These are phyloP conservation scores for Physcia stellaris DNA, from an alignment of 495 filamentous ascomycete species.

Conservation along the genomic window DNA sequence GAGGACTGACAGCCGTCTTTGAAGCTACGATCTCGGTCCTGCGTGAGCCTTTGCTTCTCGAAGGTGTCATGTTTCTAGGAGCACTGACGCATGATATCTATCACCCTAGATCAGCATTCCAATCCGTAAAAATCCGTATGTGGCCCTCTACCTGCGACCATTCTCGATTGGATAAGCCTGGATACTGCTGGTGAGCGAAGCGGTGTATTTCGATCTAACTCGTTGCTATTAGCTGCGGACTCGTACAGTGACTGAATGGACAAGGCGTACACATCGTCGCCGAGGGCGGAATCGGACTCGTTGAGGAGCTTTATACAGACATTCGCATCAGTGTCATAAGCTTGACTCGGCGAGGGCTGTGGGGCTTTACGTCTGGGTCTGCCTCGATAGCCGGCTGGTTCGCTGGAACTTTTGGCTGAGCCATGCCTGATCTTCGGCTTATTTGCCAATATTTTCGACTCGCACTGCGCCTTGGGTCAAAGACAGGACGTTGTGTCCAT, in stretches of 20 bases:
- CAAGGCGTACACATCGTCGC: slow-evolving; percentile 8
- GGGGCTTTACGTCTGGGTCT: too few species aligned
- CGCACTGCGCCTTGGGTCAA: too few species aligned
- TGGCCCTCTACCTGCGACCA: slow-evolving; percentile 11
- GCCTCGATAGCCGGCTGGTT: too few species aligned
- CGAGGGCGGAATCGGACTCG: slow-evolving; percentile 9
- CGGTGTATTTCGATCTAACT: slow-evolving; percentile 12
- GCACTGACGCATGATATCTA: slow-evolving; percentile 6
- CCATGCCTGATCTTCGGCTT: too few species aligned
- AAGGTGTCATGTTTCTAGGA: background rate
- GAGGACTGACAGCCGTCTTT: slow-evolving; percentile 5
- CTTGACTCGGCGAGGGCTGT: too few species aligned
- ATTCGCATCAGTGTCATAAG: too few species aligned
- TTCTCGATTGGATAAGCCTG: slow-evolving; percentile 10
- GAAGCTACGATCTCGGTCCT: background rate
- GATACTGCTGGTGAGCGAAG: slow-evolving; percentile 13
- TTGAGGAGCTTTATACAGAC: too few species aligned
- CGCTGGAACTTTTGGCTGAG: too few species aligned
- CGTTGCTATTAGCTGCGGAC: background rate
- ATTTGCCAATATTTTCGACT: too few species aligned
- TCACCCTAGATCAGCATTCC: background rate
- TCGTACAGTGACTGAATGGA: background rate
- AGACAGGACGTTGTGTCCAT: too few species aligned
- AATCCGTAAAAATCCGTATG: background rate
- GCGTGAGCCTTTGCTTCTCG: too few species aligned